Base-by-base conservation (phyloP, 768 basidiomycete genomes). In the Flagelloscypha sp. region DNA sequence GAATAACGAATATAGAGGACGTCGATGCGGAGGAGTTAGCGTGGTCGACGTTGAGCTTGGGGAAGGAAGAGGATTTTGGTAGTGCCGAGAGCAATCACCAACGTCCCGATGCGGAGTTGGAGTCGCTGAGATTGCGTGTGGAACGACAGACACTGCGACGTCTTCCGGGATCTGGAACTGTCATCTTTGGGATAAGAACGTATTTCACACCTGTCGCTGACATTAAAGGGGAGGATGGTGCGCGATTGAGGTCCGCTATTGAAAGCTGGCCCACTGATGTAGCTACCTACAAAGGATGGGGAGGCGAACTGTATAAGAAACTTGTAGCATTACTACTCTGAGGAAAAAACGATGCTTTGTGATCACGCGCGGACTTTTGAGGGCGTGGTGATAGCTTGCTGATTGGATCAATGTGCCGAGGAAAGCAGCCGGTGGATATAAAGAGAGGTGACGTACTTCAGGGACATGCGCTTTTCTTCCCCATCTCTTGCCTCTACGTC, bases 71-170 rank as follows among this genome's bases (percentile, higher is more conserved):
- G 33, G 50, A 35, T 7, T 67, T 62, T 27, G 42, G 48, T 15
- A 47, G 60, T 13, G 55, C 46, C 6, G 51, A 58, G 22, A 50
- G 55, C 28, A 48, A 50, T 44, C 48, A 15, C 48, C 50, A 28
- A 43, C 40, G 30, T 33, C 43, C 25, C 35, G 35, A 28, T 27
- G 27, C 22, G n/a, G 22, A 11, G 24, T 36, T 36, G 7, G 58
- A 61, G 16, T 62, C 62, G 5, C 54, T 84, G 13, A 68, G 71
- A 6, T 55, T 82, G 40, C 65, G 84, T 16, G 65, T 66, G 17
- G 82, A 84, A 49, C 61, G 82, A 16, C 81, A 84, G 58, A 77
- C 74, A 21, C 56, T 84, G 39, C 62, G 80, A 25, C 62, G 82
- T 19, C 65, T 85, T 35, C 75, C 75, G 8, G 58, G 63, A 3